Evolutionary conservation across 1,284 basidiomycete genomes (phyloP).

Genomic region (Thelephora terrestris): DNA sequence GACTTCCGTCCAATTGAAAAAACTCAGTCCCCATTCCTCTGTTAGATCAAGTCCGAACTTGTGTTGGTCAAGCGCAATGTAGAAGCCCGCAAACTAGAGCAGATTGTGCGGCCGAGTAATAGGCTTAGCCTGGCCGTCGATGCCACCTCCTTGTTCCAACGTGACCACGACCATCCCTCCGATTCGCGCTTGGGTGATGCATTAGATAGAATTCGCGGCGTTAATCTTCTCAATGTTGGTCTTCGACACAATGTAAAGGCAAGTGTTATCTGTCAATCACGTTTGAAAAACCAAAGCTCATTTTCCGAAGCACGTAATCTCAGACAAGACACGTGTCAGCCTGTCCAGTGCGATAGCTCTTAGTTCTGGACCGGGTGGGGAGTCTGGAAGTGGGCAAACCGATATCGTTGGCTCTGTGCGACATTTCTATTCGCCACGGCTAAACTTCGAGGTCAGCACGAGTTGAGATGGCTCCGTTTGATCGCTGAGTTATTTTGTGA

Average conservation of each 20-base stretch:
- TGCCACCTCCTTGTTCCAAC: constrained; percentile 36
- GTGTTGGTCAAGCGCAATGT: neutral
- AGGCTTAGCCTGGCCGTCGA: constrained; percentile 30
- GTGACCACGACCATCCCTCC: constrained; percentile 10
- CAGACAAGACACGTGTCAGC: constrained; percentile 17
- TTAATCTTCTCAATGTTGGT: constrained; percentile 10
- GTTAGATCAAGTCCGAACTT: neutral
- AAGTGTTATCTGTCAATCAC: constrained; percentile 3
- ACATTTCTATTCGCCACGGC: constrained; percentile 38
- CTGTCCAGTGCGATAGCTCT: constrained; percentile 9
- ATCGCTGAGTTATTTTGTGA: neutral
- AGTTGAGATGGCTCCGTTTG: neutral
- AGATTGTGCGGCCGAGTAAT: constrained; percentile 9
- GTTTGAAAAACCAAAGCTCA: constrained; percentile 1
- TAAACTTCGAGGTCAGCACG: constrained; percentile 27
- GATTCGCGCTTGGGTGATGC: constrained; percentile 5
- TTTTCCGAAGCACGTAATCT: constrained; percentile 15
- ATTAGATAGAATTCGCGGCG: constrained; percentile 3
- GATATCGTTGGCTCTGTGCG: constrained; percentile 38
- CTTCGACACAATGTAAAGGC: constrained; percentile 16
- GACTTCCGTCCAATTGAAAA: neutral
- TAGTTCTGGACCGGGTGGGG: constrained; percentile 12
- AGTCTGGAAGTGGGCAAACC: constrained; percentile 20
- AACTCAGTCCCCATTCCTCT: neutral
- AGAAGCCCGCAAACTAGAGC: constrained; percentile 3